phyloP scores from a whole-genome alignment of 2,329 filamentous ascomycete species.

The Microsporum canis region DNA sequence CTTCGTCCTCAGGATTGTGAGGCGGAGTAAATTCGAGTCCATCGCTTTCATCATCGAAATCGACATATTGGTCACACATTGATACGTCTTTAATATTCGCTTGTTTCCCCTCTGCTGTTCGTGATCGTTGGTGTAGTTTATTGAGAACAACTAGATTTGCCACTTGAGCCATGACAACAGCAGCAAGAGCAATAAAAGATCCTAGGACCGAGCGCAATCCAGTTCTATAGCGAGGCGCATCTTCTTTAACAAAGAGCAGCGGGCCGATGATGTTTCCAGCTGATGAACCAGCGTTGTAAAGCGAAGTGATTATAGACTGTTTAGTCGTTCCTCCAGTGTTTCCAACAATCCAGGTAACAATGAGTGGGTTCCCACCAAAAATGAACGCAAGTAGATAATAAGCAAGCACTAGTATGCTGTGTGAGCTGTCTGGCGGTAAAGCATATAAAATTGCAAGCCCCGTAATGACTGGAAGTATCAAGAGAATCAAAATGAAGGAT shows the following conservation, averaged over 20 bases:
- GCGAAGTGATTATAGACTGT: slow-evolving; percentile 51
- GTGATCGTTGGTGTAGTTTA: slow-evolving; percentile 42
- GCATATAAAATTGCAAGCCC: slow-evolving; percentile 38
- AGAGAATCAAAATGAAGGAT: slow-evolving; percentile 41
- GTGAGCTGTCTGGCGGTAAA: slow-evolving; percentile 30
- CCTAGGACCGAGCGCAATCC: slow-evolving; percentile 44
- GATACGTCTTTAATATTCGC: slow-evolving; percentile 49
- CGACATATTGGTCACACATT: slow-evolving; percentile 38
- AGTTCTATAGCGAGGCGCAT: slow-evolving; percentile 48
- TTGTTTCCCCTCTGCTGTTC: slow-evolving; percentile 50
- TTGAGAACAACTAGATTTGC: slow-evolving; percentile 44
- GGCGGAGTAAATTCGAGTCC: slow-evolving; percentile 6
- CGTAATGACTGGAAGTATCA: slow-evolving; percentile 50
- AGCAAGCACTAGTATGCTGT: slow-evolving; percentile 40
- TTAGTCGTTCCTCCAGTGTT: slow-evolving; percentile 60
- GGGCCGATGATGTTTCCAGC: slow-evolving; percentile 58
- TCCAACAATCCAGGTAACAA: slow-evolving; percentile 57
- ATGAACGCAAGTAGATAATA: slow-evolving; percentile 58
- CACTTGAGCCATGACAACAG: slow-evolving; percentile 44
- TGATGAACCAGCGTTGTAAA: slow-evolving; percentile 52
- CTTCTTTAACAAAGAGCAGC: slow-evolving; percentile 47
- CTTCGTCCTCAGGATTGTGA: slow-evolving; percentile 5
- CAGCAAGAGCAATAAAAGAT: slow-evolving; percentile 41
- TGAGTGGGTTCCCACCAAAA: slow-evolving; percentile 54
- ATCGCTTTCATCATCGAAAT: slow-evolving; percentile 23